These are phyloP conservation scores for Chaetoceros tenuissimus DNA, from an alignment of 108 stramenopile genomes.

Conservation along the genomic window DNA sequence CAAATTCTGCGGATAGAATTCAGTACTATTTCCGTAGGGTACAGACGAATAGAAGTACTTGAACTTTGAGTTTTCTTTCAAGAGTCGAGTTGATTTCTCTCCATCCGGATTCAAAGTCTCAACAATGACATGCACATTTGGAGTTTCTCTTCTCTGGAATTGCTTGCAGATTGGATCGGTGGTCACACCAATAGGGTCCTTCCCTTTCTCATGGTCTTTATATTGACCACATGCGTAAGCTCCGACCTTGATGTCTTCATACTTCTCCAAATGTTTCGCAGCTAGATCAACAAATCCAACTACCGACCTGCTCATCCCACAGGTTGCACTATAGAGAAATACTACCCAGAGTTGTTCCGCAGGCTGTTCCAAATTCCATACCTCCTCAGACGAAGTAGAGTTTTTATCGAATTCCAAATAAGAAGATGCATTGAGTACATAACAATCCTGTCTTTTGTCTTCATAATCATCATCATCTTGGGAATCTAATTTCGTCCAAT, in stretches of 20 bases:
- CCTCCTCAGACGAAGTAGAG: constrained; percentile 5
- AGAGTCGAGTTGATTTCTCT: constrained; percentile 1
- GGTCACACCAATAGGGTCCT: constrained; percentile 14
- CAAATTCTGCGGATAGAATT: constrained; percentile 25
- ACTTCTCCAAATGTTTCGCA: constrained; percentile 20
- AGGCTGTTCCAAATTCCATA: constrained; percentile 1
- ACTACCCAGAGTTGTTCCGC: constrained; percentile 25
- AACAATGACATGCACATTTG: constrained; percentile 32
- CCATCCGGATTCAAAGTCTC: constrained; percentile 26
- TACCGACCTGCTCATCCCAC: constrained; percentile 24
- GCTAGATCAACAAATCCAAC: constrained; percentile 30
- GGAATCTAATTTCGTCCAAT: constrained; percentile 20
- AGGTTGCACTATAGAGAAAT: constrained; percentile 24
- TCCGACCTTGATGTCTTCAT: constrained; percentile 28
- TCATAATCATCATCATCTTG: not conserved
- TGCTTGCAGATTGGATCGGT: constrained; percentile 28
- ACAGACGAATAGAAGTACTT: constrained; percentile 32
- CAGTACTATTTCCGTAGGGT: constrained; percentile 17
- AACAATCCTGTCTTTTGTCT: constrained; percentile 2
- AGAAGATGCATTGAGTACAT: constrained; percentile 32
- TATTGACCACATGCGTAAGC: constrained; percentile 31
- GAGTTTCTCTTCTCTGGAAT: constrained; percentile 26
- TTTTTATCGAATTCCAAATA: constrained; percentile 15
- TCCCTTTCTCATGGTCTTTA: not conserved
- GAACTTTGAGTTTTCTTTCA: constrained; percentile 26